Base-by-base conservation (phyloP, 768 basidiomycete genomes). In the Pleurotus platypus region DNA sequence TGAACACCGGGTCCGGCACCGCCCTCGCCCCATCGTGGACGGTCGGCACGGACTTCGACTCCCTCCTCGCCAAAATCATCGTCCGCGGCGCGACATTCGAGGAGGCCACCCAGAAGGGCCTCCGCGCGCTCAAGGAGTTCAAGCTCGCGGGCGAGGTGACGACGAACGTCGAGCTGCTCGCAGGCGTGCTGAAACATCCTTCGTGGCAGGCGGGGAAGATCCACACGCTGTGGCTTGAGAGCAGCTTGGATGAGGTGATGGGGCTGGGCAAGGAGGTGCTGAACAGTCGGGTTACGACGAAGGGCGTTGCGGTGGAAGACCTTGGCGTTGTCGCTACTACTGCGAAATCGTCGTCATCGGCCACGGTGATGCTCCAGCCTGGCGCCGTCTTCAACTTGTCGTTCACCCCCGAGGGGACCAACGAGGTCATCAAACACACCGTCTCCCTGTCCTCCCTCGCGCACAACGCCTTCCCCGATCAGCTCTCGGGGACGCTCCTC, bases 41-140 rank as follows among this genome's bases (percentile, higher is more conserved):
- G 24, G 55, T 72, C 2, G 67, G 89, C 75, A 89, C 92, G 20
- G 90, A 93, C 66, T 94, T 94, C 66, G 93, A 95, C 72, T 90
- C 88, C 35, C 75, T 95, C 59, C 79, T 95, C 26, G 92, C 94
- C 64, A 95, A 95, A 72, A 83, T 89, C 58, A 86, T 87, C 49
- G 86, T 90, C 49, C 85, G 81, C 43, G 92, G 89, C 35, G 81
- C 84, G 3, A 87, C 89, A 1, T 93, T 92, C 62, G 89, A 90
- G 63, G 90, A 94, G 57, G 86, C 88, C 38, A 83, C 90, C 46
- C 77, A 89, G 63, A 93, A 90, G 77, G 92, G 92, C 76, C 77
- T 86, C 24, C 82, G 89, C 58, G 91, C 92, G 5, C 72, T 94
- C 16, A 83, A 86, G 47, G 93, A 94, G 69, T 87, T 92, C 78